Evolutionary conservation across 2,329 filamentous ascomycete species (phyloP).

Genomic region (Lecanosticta acicola): DNA sequence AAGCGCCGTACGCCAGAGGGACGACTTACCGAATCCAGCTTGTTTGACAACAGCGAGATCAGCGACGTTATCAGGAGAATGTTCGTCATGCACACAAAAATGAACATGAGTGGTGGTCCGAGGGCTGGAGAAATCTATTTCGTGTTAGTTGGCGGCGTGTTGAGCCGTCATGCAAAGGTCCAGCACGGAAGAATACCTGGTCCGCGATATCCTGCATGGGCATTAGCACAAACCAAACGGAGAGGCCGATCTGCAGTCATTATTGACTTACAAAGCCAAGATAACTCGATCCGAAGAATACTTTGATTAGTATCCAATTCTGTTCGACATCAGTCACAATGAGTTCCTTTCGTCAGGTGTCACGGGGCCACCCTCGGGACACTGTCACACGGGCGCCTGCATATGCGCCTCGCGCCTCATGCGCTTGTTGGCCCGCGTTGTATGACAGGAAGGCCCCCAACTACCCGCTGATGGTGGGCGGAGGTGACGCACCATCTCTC

Average conservation of each 20-base stretch:
- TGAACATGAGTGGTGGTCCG: slow-evolving; percentile 53
- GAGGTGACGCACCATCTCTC: slow-evolving; percentile 48
- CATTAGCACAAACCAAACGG: slow-evolving; percentile 8
- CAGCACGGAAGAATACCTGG: slow-evolving; percentile 30
- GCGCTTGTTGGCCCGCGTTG: background rate
- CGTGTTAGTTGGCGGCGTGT: slow-evolving; percentile 14
- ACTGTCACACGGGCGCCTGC: background rate
- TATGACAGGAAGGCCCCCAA: background rate
- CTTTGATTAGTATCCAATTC: slow-evolving; percentile 53
- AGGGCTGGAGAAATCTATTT: slow-evolving; percentile 43
- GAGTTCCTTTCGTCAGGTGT: background rate
- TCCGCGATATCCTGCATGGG: slow-evolving; percentile 40
- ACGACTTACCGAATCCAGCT: slow-evolving; percentile 22
- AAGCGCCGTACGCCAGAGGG: slow-evolving; percentile 5
- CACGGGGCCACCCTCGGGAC: background rate
- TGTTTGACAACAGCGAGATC: slow-evolving; percentile 25
- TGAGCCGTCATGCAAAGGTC: background rate
- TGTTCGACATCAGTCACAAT: background rate
- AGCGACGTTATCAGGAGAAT: slow-evolving; percentile 70
- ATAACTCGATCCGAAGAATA: slow-evolving; percentile 72
- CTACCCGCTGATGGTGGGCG: background rate
- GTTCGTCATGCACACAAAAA: slow-evolving; percentile 71
- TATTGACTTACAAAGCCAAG: slow-evolving; percentile 62
- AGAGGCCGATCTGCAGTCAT: background rate
- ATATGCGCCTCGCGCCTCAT: background rate